Percentiles rank a stretch among this genome's conserved stretches.
phyloP scores from a whole-genome alignment of 2,329 filamentous ascomycete genomes.

The Aspergillus novofumigatus region DNA sequence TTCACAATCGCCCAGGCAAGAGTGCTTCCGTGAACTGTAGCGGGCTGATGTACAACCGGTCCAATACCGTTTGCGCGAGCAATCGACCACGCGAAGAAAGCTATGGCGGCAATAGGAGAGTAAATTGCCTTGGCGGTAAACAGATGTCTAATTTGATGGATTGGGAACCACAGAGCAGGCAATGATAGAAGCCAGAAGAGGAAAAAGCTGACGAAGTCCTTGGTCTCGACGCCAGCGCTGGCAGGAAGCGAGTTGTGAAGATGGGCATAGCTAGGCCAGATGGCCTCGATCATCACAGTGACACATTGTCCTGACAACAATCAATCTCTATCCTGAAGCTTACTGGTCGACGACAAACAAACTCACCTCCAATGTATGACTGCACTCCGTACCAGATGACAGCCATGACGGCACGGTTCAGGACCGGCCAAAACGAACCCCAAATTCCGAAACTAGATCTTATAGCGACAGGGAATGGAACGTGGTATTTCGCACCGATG shows the following conservation, averaged over 20 bases:
- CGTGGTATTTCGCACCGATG: conserved; percentile 82
- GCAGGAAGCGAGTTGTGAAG: conserved; percentile 64
- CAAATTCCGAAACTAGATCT: conserved; percentile 82
- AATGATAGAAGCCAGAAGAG: conserved; percentile 79
- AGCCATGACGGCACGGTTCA: conserved; percentile 83
- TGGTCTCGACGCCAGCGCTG: conserved; percentile 67
- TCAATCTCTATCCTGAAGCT: not conserved
- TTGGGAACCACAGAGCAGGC: conserved; percentile 83
- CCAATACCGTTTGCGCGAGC: conserved; percentile 77
- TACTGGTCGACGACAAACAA: not conserved
- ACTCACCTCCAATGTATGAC: conserved; percentile 65
- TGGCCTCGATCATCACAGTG: conserved; percentile 80
- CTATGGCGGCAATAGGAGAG: conserved; percentile 76
- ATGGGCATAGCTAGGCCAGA: conserved; percentile 62
- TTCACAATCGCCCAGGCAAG: conserved; percentile 79
- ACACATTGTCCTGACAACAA: conserved; percentile 62
- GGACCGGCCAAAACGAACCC: conserved; percentile 83
- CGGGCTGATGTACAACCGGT: conserved; percentile 70
- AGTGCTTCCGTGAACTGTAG: conserved; percentile 59
- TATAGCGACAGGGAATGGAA: conserved; percentile 78
- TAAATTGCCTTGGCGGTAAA: conserved; percentile 88
- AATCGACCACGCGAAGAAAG: conserved; percentile 84
- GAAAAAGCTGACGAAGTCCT: conserved; percentile 76
- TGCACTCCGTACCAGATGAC: conserved; percentile 81
- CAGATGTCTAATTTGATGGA: conserved; percentile 81